Percentiles rank a stretch among this genome's conserved stretches.
Conservation (phyloP, 2,329 filamentous ascomycete genomes). For the Ophiocordyceps camponoti-floridani region DNA sequence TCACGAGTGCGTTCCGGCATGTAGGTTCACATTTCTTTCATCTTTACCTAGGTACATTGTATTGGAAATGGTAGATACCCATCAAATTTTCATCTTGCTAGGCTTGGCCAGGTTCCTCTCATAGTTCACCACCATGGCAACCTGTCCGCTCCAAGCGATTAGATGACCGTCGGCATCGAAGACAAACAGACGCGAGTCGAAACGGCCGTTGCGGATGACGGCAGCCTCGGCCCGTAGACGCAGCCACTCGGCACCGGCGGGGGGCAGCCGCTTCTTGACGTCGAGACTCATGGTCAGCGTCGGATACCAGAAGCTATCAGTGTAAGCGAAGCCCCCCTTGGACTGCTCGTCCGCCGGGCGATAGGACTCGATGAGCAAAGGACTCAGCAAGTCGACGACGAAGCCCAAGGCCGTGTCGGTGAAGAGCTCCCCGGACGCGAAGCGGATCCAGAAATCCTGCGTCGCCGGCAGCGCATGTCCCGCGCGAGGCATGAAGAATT, state of each 20-base stretch:
- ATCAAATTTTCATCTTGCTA: neutral
- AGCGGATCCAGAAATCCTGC: constrained; percentile 37
- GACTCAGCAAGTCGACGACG: constrained; percentile 46
- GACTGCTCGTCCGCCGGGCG: constrained; percentile 2
- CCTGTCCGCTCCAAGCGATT: constrained; percentile 13
- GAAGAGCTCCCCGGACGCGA: constrained; percentile 41
- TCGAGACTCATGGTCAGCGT: constrained; percentile 62
- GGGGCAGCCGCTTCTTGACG: constrained; percentile 53
- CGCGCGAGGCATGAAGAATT: constrained; percentile 11
- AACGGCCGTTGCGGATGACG: constrained; percentile 49
- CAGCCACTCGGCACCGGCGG: constrained; percentile 54
- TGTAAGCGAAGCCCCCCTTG: constrained; percentile 6
- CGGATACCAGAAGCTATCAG: constrained; percentile 48
- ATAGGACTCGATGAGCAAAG: constrained; percentile 36
- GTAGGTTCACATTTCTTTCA: too few relatives aligned
- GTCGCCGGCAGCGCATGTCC: constrained; percentile 3
- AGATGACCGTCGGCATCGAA: constrained; percentile 26
- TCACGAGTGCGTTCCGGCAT: too few relatives aligned
- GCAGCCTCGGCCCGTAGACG: constrained; percentile 48
- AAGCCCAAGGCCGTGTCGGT: constrained; percentile 47
- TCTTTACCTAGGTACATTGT: neutral
- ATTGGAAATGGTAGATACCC: too few relatives aligned
- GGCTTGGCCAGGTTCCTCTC: constrained; percentile 6
- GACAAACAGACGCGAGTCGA: constrained; percentile 56
- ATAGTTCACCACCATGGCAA: constrained; percentile 11